phyloP scores from a whole-genome alignment of 169 alveolate species.

The Theileria orientalis region DNA sequence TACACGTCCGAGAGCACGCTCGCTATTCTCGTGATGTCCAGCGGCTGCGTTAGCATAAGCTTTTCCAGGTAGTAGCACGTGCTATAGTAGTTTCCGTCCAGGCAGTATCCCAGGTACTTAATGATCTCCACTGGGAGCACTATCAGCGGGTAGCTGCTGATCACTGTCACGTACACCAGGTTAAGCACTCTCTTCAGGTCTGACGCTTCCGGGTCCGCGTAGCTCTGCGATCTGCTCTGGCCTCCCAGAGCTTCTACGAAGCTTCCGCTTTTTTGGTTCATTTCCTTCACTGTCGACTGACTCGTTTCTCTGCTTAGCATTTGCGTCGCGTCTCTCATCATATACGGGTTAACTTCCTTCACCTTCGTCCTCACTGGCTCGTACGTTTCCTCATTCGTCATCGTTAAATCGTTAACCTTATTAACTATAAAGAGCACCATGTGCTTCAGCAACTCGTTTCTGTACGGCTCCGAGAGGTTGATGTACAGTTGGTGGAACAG shows the following conservation, averaged over 20 bases:
- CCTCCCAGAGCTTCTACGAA: neutral
- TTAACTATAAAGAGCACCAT: neutral
- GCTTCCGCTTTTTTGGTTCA: neutral
- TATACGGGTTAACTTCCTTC: neutral
- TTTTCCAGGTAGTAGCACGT: constrained; percentile 47
- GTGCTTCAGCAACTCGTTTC: neutral
- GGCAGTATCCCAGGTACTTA: neutral
- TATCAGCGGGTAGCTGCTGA: constrained; percentile 4
- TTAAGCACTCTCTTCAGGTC: neutral
- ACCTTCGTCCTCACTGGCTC: neutral
- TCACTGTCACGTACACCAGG: constrained; percentile 1
- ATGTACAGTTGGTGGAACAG: constrained; percentile 7
- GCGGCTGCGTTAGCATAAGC: constrained; percentile 54
- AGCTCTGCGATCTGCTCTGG: neutral
- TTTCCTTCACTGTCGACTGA: no score
- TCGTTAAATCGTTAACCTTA: neutral
- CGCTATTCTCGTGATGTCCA: constrained; percentile 58
- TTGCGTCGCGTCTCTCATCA: neutral
- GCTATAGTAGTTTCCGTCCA: constrained; percentile 9
- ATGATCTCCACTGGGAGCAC: neutral
- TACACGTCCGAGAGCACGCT: constrained; percentile 52
- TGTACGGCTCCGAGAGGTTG: constrained; percentile 5
- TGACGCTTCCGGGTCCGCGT: no score
- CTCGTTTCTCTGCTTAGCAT: no score
- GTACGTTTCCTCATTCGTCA: neutral